Conservation (phyloP, 495 filamentous ascomycete genomes). For the Aspergillus heteromorphus region DNA sequence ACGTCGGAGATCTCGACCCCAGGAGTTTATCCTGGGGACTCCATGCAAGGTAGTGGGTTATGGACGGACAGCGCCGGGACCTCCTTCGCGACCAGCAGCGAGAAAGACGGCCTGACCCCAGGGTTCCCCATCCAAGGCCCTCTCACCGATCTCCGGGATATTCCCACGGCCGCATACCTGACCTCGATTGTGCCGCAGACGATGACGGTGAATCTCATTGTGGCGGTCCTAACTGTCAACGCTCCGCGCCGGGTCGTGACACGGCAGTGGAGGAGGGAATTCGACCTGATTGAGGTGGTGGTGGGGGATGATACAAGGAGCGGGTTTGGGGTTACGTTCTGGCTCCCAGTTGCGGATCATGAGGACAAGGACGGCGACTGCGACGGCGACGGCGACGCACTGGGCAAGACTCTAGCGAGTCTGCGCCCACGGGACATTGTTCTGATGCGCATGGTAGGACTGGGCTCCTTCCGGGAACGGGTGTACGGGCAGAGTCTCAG, state of each 20-base stretch:
- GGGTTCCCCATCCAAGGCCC: constrained; percentile 20
- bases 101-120: constrained; percentile 9
- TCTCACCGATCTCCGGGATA: constrained; percentile 59
- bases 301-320: constrained; percentile 83
- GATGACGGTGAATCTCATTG: constrained; percentile 70
- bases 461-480: constrained; percentile 63
- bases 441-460: constrained; percentile 68
- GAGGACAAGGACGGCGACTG: constrained; percentile 16
- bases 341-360: constrained; percentile 48
- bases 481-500: constrained; percentile 75
- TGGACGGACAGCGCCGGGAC: constrained; percentile 20
- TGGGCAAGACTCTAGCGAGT: constrained; percentile 38
- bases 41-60: constrained; percentile 22
- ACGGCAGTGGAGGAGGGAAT: constrained; percentile 39
- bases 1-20: constrained; percentile 26
- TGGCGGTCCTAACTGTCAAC: constrained; percentile 67
- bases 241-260: constrained; percentile 56
- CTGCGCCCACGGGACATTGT: constrained; percentile 69
- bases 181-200: constrained; percentile 70
- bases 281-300: constrained; percentile 67
- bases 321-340: constrained; percentile 79
- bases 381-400: constrained; percentile 25
- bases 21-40: constrained; percentile 14
- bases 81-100: constrained; percentile 13
- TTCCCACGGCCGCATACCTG: constrained; percentile 68